Conservation (phyloP, 805 yeast genomes). For the Zygosaccharomyces rouxii region DNA sequence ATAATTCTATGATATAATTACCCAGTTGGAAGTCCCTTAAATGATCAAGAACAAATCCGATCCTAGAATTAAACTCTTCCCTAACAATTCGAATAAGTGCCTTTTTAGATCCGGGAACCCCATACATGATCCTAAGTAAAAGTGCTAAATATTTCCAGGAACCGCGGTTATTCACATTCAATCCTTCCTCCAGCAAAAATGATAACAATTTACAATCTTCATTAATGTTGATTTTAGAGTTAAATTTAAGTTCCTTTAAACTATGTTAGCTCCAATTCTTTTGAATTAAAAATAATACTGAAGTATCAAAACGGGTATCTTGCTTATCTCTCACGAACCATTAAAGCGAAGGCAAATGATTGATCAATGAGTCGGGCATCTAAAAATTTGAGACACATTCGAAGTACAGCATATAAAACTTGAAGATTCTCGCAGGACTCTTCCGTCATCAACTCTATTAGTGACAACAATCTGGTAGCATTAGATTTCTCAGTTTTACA, state of each 20-base stretch:
- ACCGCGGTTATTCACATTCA: slow-evolving; percentile 9
- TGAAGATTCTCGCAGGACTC: slow-evolving; percentile 1
- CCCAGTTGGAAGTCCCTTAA: slow-evolving; percentile 22
- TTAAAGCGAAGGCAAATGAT: slow-evolving; percentile 9
- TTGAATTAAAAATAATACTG: not conserved
- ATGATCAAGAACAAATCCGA: slow-evolving; percentile 18
- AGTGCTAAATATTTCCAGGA: slow-evolving; percentile 24
- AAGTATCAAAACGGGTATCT: slow-evolving; percentile 3
- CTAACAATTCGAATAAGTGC: slow-evolving; percentile 12
- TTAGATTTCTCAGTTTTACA: slow-evolving; percentile 3
- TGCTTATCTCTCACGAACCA: slow-evolving; percentile 11
- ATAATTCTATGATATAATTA: slow-evolving; percentile 16
- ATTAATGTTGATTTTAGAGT: slow-evolving; percentile 9
- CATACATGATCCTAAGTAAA: slow-evolving; percentile 12
- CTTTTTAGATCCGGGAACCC: slow-evolving; percentile 13
- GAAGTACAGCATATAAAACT: slow-evolving; percentile 3
- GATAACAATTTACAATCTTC: slow-evolving; percentile 9
- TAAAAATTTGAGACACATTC: slow-evolving; percentile 6
- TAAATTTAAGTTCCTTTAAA: slow-evolving; percentile 12
- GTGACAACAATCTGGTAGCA: slow-evolving; percentile 4
- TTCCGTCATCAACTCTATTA: slow-evolving; percentile 2
- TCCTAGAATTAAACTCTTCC: slow-evolving; percentile 8
- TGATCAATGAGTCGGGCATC: slow-evolving; percentile 8
- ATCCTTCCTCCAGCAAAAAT: slow-evolving; percentile 14
- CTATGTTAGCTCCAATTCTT: slow-evolving; percentile 6